Evolutionary conservation across 176 grass and related monocot genomes (phyloP).

Genomic region (Oryza glaberrima): DNA sequence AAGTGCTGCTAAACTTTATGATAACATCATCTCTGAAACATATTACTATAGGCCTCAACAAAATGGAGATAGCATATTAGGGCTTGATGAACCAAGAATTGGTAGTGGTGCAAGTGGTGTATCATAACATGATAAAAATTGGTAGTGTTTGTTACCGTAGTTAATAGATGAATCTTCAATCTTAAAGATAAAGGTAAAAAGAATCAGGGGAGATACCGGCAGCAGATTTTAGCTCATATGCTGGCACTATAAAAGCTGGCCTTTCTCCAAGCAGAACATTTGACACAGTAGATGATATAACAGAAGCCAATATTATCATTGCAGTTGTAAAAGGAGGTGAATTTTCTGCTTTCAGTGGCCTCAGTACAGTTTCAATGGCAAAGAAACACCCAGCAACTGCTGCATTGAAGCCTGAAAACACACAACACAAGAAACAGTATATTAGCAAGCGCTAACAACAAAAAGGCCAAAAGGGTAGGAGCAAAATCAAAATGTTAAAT

Average conservation of each 20-base stretch:
- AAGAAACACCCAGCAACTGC: conserved; percentile 97
- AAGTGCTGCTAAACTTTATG: conserved; percentile 7
- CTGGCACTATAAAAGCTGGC: conserved; percentile 89
- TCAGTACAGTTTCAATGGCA: conserved; percentile 95
- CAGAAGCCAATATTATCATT: conserved; percentile 97
- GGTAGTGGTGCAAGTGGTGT: neutral
- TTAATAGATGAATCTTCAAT: conserved; percentile 3
- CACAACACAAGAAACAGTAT: conserved; percentile 16
- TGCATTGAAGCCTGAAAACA: conserved; percentile 89
- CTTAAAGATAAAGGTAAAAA: conserved; percentile 36
- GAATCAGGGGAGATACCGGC: conserved; percentile 71
- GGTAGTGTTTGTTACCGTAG: neutral
- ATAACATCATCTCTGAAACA: neutral
- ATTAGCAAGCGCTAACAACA: conserved; percentile 1
- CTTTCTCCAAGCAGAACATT: conserved; percentile 96
- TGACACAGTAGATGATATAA: conserved; percentile 97
- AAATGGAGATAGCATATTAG: neutral
- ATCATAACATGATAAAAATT: neutral
- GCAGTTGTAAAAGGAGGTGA: conserved; percentile 95
- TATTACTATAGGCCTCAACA: neutral
- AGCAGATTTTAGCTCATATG: conserved; percentile 95
- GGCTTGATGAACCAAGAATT: conserved; percentile 5
- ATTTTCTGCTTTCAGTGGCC: conserved; percentile 95
- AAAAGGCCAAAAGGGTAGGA: neutral
- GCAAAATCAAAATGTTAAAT: conserved; percentile 3